A percentile compares a stretch with the other conserved stretches of the same genome.
Evolutionary conservation across 768 basidiomycete species (phyloP).

Genomic region (Psilocybe cubensis): DNA sequence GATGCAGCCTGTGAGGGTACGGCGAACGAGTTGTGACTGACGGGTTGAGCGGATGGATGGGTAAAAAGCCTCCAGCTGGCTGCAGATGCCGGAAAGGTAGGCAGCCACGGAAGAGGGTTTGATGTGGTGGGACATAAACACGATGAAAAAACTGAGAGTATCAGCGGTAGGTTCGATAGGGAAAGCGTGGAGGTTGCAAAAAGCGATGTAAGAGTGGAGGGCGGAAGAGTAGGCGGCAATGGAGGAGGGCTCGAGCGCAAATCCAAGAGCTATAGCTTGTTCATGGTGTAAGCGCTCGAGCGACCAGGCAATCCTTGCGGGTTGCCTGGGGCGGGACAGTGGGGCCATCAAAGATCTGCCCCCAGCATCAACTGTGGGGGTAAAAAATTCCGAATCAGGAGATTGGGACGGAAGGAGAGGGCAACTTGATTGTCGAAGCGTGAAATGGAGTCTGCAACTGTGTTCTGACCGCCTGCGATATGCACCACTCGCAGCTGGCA

Average conservation of each 20-base stretch:
- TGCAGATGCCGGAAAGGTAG: constrained; percentile 15
- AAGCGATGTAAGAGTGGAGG: constrained; percentile 40
- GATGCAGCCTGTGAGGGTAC: constrained; percentile 1
- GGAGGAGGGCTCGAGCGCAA: constrained; percentile 25
- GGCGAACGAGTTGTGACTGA: background rate
- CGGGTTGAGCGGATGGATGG: constrained; percentile 2
- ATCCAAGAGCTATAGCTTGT: constrained; percentile 14
- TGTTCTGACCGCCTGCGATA: constrained; percentile 27
- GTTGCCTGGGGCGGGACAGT: background rate
- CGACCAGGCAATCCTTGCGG: constrained; percentile 9
- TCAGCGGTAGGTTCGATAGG: constrained; percentile 38
- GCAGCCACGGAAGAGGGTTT: constrained; percentile 18
- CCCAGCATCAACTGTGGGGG: constrained; percentile 17
- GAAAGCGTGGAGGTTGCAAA: constrained; percentile 32
- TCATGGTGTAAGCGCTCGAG: constrained; percentile 2
- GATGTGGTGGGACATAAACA: constrained; percentile 10
- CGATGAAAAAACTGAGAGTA: constrained; percentile 36
- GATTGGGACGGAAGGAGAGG: background rate
- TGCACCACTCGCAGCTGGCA: constrained; percentile 27
- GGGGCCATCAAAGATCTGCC: constrained; percentile 34
- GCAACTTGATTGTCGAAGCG: constrained; percentile 9
- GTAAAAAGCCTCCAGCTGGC: constrained; percentile 13
- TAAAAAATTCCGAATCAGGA: constrained; percentile 13
- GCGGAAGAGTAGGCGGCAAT: constrained; percentile 31
- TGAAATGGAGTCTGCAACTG: constrained; percentile 35